A percentile compares a stretch with the other conserved stretches of the same genome.
phyloP scores from a whole-genome alignment of 2,329 filamentous ascomycete genomes.

The Dothistroma septosporum region DNA sequence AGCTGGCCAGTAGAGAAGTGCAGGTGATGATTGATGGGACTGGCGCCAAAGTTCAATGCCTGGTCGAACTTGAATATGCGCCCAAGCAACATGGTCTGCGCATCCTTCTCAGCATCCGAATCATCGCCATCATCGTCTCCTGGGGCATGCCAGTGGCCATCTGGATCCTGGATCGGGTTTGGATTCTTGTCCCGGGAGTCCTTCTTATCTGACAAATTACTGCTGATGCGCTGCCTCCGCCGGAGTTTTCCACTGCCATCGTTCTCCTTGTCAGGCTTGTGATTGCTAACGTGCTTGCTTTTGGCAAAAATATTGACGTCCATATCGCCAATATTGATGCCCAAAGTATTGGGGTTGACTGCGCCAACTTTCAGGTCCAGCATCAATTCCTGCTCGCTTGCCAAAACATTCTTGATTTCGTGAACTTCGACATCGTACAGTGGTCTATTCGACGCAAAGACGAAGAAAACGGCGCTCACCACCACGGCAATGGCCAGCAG shows the following conservation, averaged over 20 bases:
- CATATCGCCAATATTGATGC: constrained; percentile 78
- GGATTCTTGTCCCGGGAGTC: constrained; percentile 9
- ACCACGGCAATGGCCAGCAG: constrained; percentile 77
- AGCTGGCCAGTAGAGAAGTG: constrained; percentile 78
- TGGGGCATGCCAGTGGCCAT: constrained; percentile 26
- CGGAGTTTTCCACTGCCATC: neutral
- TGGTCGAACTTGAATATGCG: constrained; percentile 84
- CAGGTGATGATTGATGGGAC: constrained; percentile 70
- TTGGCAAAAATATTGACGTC: constrained; percentile 94
- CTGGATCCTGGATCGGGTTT: constrained; percentile 23
- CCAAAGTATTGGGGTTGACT: constrained; percentile 87
- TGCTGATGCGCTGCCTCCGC: neutral
- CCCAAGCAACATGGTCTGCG: constrained; percentile 87
- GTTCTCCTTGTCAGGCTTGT: constrained; percentile 8
- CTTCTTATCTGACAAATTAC: neutral
- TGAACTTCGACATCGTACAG: constrained; percentile 73
- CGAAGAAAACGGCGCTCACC: constrained; percentile 79
- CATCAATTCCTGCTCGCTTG: constrained; percentile 92
- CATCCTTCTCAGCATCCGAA: constrained; percentile 51
- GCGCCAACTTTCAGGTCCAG: constrained; percentile 84
- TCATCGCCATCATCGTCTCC: constrained; percentile 44
- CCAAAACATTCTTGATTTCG: constrained; percentile 82
- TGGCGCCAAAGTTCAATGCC: constrained; percentile 81
- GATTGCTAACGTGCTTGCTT: constrained; percentile 72
- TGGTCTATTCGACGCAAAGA: constrained; percentile 87